phyloP scores from a whole-genome alignment of 495 filamentous ascomycete species.

The Penicillium verhagenii region DNA sequence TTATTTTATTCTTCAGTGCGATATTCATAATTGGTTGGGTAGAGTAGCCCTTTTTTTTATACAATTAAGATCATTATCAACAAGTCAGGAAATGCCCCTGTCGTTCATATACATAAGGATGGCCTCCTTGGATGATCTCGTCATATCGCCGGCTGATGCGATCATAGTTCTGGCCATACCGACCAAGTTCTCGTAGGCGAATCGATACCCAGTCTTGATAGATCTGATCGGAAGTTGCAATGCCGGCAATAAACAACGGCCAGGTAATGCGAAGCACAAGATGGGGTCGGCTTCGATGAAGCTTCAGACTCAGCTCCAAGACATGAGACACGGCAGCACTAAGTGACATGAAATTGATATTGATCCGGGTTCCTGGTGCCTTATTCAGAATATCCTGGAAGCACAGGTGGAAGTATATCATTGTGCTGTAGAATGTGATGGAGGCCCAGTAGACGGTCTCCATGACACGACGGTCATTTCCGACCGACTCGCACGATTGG shows the following conservation, averaged over 20 bases:
- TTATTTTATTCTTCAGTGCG: too few species aligned
- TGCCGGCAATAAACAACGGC: slow-evolving; percentile 32
- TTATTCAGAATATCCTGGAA: slow-evolving; percentile 19
- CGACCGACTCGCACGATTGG: slow-evolving; percentile 22
- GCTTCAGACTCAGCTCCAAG: slow-evolving; percentile 28
- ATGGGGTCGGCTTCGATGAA: slow-evolving; percentile 30
- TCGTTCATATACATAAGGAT: slow-evolving; percentile 16
- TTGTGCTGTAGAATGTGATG: slow-evolving; percentile 31
- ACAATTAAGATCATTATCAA: too few species aligned
- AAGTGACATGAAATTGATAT: slow-evolving; percentile 17
- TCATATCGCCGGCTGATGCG: slow-evolving; percentile 26
- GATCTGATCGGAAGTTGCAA: slow-evolving; percentile 30
- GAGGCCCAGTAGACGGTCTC: slow-evolving; percentile 34
- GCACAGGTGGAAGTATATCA: slow-evolving; percentile 32
- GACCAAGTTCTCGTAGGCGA: slow-evolving; percentile 30
- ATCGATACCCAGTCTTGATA: slow-evolving; percentile 40
- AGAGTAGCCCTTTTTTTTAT: neutral
- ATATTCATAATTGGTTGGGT: neutral
- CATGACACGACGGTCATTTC: slow-evolving; percentile 24
- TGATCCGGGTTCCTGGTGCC: neutral
- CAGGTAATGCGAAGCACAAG: slow-evolving; percentile 31
- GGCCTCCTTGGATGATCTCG: slow-evolving; percentile 23
- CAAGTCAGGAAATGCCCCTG: neutral
- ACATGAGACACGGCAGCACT: slow-evolving; percentile 23
- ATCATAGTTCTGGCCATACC: slow-evolving; percentile 27